A percentile compares a stretch with the other conserved stretches of the same genome.
phyloP scores from a whole-genome alignment of 805 yeast genomes.

The Candida boidinii region DNA sequence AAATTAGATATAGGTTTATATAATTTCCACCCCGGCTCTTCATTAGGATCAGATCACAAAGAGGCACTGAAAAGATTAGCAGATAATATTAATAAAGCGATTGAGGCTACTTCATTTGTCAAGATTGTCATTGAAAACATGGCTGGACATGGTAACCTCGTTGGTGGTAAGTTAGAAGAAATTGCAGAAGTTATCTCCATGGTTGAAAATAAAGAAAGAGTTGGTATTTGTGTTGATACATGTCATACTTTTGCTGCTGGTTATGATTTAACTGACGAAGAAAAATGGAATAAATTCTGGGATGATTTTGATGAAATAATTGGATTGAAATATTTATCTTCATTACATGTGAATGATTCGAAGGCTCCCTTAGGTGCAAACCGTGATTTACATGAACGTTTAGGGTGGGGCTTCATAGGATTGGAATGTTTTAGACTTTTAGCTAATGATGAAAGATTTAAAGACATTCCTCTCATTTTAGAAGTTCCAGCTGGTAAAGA shows the following conservation, averaged over 20 bases:
- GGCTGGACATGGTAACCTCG: slow-evolving; percentile 94
- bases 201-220: slow-evolving; percentile 72
- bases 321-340: slow-evolving; percentile 68
- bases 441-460: slow-evolving; percentile 58
- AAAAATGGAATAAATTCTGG: slow-evolving; percentile 62
- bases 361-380: slow-evolving; percentile 89
- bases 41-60: slow-evolving; percentile 57
- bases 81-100: slow-evolving; percentile 69
- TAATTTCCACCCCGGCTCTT: slow-evolving; percentile 92
- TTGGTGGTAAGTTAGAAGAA: slow-evolving; percentile 78
- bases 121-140: slow-evolving; percentile 89
- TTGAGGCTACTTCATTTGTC: slow-evolving; percentile 64
- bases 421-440: slow-evolving; percentile 73
- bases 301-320: slow-evolving; percentile 59
- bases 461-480: slow-evolving; percentile 66
- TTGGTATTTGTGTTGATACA: slow-evolving; percentile 96
- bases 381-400: slow-evolving; percentile 81
- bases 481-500: slow-evolving; percentile 79
- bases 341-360: slow-evolving; percentile 89
- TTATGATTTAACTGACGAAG: slow-evolving; percentile 65
- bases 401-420: slow-evolving; percentile 87
- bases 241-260: slow-evolving; percentile 98
- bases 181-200: slow-evolving; percentile 62
- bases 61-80: slow-evolving; percentile 67
- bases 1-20: slow-evolving; percentile 74